Base-by-base conservation (phyloP, 2,329 filamentous ascomycete species). In the Aschersonia sp. region DNA sequence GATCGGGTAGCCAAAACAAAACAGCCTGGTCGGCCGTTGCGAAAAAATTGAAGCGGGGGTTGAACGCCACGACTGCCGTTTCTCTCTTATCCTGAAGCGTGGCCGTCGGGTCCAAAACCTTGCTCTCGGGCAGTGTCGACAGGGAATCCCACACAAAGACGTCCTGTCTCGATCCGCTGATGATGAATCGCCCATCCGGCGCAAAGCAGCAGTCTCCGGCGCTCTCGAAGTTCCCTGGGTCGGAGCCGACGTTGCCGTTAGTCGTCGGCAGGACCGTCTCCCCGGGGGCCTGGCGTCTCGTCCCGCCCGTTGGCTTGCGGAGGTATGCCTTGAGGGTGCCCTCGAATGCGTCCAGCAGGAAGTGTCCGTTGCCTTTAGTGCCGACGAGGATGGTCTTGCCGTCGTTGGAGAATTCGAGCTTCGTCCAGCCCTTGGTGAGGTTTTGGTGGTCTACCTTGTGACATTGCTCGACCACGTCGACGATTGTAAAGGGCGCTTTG, bases 331-430 rank as follows among this genome's bases (percentile, higher is more conserved):
- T 86, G 29, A 97, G 65, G 5, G 73, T 75, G 40, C 91, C 92
- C 42, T 87, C 81, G 61, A 96, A 97, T 1, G 91, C 86, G 61
- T 98, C 92, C n/a, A 98, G 71, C 2, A 98, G 69, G 59, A 92
- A 94, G 64, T 98, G 92, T 0, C 89, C 88, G 46, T 75, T 75
- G 5, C 85, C 87, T 45, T 83, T 86, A 2, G 91, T 97, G 10
- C 85, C 86, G 20, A 98, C 65, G 4, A 98, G 74, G 45, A 98
- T 67, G 51, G 79, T 79, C 59, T 94, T 94, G 20, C 92, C 92
- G 58, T 98, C 92, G 58, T 98, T 98, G 50, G 87, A 92, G 61
- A 98, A 97, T 58, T 95, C 89, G 42, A 98, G 74, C 56, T 85
- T 89, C 1, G 86, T 92, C 92, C 92, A 98, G 9, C 82, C 82